These are phyloP conservation scores for Apiotrichum siamense DNA, from an alignment of 1,284 basidiomycete genomes.

Conservation along the genomic window DNA sequence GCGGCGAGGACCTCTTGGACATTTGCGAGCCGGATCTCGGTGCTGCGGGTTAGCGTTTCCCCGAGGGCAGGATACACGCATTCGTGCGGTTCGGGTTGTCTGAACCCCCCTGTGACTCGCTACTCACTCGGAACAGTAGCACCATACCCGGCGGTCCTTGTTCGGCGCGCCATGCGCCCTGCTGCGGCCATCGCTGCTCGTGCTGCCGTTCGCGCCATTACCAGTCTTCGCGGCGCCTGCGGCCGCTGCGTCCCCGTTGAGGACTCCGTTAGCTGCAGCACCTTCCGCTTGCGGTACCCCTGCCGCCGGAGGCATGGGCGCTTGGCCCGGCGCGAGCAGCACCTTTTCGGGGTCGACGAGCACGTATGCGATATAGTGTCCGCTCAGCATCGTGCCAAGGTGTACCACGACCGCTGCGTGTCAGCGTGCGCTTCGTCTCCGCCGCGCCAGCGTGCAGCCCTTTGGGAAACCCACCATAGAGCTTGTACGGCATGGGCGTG, in stretches of 20 bases:
- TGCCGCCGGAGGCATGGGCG: background rate
- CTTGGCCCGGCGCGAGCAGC: constrained; percentile 16
- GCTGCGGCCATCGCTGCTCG: no score
- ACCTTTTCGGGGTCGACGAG: constrained; percentile 40
- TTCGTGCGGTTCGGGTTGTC: background rate
- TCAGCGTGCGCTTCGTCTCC: constrained; percentile 29
- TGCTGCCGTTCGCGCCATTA: no score
- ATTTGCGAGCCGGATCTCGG: constrained; percentile 66
- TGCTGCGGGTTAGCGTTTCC: constrained; percentile 39
- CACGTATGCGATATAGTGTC: constrained; percentile 72
- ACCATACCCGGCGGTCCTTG: constrained; percentile 63
- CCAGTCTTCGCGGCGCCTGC: no score
- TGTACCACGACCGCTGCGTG: constrained; percentile 74
- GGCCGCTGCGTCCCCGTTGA: no score
- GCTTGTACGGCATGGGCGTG: constrained; percentile 39
- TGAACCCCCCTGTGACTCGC: constrained; percentile 51
- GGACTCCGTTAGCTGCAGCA: no score
- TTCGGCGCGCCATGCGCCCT: background rate
- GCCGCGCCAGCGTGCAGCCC: no score
- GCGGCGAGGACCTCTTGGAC: constrained; percentile 82
- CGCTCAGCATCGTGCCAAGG: constrained; percentile 76
- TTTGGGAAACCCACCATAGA: constrained; percentile 33
- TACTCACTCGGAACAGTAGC: constrained; percentile 64
- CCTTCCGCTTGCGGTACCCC: background rate
- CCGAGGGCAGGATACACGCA: background rate